phyloP scores from a whole-genome alignment of 2,329 filamentous ascomycete species.

The Epichloe glyceriae region DNA sequence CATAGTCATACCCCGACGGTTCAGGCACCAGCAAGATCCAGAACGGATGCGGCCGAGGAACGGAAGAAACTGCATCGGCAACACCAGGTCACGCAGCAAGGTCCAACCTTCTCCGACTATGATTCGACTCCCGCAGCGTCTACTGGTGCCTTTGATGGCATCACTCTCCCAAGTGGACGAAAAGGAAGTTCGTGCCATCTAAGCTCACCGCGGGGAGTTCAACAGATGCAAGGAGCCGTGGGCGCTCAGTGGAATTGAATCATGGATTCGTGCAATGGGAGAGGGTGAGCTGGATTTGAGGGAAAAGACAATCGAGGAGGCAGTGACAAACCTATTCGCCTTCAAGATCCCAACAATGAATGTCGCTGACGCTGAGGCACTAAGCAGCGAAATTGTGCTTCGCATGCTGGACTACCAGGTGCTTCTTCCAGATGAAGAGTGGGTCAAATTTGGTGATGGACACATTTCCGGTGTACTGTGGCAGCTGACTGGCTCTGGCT shows the following conservation, averaged over 20 bases:
- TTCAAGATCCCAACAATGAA: constrained; percentile 98
- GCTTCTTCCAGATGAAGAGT: constrained; percentile 82
- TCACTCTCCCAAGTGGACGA: constrained; percentile 68
- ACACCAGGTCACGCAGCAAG: constrained; percentile 38
- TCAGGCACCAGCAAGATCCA: constrained; percentile 74
- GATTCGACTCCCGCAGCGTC: constrained; percentile 39
- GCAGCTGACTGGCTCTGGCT: constrained; percentile 83
- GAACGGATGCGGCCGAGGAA: constrained; percentile 79
- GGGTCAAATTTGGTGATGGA: constrained; percentile 82
- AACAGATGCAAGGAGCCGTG: constrained; percentile 79
- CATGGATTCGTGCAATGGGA: constrained; percentile 79
- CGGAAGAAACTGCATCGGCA: constrained; percentile 41
- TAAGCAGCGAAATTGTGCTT: constrained; percentile 64
- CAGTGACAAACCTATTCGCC: constrained; percentile 77
- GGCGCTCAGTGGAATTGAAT: constrained; percentile 77
- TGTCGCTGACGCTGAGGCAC: constrained; percentile 82
- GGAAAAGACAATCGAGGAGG: constrained; percentile 73
- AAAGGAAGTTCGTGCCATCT: constrained; percentile 71
- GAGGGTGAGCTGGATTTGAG: constrained; percentile 85
- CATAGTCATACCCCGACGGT: constrained; percentile 71
- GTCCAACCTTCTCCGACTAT: constrained; percentile 41
- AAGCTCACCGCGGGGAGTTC: constrained; percentile 76
- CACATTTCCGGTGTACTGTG: constrained; percentile 80
- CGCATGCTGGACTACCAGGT: constrained; percentile 70
- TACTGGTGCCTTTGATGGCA: constrained; percentile 61